Evolutionary conservation across 129 eudicot species (phyloP).

Genomic region (Flaveria bidentis): DNA sequence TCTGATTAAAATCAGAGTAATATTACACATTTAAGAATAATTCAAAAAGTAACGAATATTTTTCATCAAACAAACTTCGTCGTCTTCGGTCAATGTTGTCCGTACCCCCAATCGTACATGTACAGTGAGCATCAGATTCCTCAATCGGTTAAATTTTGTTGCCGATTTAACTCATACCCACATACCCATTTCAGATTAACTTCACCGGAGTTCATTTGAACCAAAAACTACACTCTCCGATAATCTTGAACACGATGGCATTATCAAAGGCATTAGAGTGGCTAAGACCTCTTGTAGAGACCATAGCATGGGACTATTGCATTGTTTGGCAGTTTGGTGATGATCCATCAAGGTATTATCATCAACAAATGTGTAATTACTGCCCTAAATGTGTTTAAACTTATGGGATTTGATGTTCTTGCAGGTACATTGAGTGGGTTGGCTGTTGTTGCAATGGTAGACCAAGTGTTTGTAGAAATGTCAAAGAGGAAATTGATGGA

Average conservation of each 20-base stretch:
- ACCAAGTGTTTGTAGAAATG: constrained; percentile 30
- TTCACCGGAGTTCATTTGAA: not conserved
- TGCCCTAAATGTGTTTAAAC: not conserved
- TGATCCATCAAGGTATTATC: constrained; percentile 75
- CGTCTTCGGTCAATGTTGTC: constrained; percentile 15
- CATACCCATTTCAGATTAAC: not conserved
- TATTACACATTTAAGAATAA: too few species aligned
- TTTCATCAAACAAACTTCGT: not conserved
- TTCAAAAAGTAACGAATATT: not conserved
- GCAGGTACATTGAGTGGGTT: constrained; percentile 71
- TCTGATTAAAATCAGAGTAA: too few species aligned
- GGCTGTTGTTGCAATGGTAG: constrained; percentile 81
- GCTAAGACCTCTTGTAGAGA: constrained; percentile 56
- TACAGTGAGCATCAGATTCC: constrained; percentile 31
- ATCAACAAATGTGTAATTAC: not conserved
- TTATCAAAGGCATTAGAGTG: constrained; percentile 35
- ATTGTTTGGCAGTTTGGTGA: constrained; percentile 80
- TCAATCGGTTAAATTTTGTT: not conserved
- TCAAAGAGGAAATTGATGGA: constrained; percentile 44
- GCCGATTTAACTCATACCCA: constrained; percentile 16
- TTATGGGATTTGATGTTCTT: constrained; percentile 8
- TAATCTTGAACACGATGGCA: constrained; percentile 28
- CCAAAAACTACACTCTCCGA: not conserved
- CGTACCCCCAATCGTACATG: constrained; percentile 18
- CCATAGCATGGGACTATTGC: constrained; percentile 73